A percentile compares a stretch with the other conserved stretches of the same genome.
These are phyloP conservation scores for Syzygium aqueum DNA, from an alignment of 345 rosid genomes.

Conservation along the genomic window DNA sequence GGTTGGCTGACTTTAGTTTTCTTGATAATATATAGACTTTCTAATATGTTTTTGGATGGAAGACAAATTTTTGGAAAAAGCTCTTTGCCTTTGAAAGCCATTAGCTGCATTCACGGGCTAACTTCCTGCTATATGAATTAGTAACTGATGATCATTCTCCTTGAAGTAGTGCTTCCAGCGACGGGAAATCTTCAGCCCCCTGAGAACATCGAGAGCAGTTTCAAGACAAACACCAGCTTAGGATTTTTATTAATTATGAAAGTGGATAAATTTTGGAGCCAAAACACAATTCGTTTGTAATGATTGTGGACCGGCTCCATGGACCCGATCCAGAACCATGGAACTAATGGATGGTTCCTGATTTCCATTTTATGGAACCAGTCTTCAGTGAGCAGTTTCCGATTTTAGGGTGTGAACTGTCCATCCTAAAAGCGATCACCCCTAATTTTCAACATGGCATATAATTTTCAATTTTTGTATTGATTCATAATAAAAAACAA, in stretches of 20 bases:
- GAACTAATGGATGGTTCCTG: no score
- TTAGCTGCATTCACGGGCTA: not conserved
- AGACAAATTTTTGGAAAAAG: not conserved
- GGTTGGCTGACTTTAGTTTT: not conserved
- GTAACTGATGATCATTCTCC: not conserved
- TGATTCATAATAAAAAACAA: accelerated
- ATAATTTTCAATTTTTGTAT: not conserved
- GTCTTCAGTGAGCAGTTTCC: no score
- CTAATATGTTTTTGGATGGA: not conserved
- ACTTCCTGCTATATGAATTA: not conserved
- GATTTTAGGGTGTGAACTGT: no score
- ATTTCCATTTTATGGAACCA: no score
- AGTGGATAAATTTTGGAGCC: not conserved
- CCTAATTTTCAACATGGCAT: not conserved
- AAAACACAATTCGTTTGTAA: no score
- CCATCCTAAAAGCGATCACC: no score
- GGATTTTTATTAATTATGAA: not conserved
- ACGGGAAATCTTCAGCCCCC: not conserved
- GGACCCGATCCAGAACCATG: no score
- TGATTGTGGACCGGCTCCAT: no score
- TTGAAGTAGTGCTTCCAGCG: not conserved
- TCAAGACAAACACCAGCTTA: not conserved
- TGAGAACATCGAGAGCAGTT: not conserved
- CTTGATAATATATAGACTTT: not conserved
- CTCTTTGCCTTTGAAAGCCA: no score